Base-by-base conservation (phyloP, 116 monocot genomes). In the Trichopus zeylanicus region DNA sequence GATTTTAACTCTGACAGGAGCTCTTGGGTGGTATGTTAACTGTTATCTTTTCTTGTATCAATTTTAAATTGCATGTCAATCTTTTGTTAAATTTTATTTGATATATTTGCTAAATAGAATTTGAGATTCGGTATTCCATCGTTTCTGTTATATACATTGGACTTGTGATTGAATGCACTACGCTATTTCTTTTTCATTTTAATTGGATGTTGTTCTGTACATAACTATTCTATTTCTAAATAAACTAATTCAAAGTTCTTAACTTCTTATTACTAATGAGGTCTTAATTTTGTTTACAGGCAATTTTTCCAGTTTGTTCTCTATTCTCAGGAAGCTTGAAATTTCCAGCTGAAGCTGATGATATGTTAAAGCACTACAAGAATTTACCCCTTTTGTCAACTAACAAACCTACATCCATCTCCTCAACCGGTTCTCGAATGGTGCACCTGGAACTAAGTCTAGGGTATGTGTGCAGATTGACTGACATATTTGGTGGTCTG, bases 11-110 rank as follows among this genome's bases (percentile, higher is more conserved):
- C 91, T 51, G 87, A 79, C 32, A 71, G 57, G 70, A 84, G 87
- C 65, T 81, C 97, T 46, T 91, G 79, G 85, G 65, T 87, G 91
- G 97, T 97, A 84, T 64, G 95, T 62, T 20, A 48, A 61, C 29
- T 20, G 21, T 34, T 31, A 16, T 29, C n/a, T 56, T 10, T 29
- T 13, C 29, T 15, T 58, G 31, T 35, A 58, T 21, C 34, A 58
- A 9, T 58, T 31, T 20, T 32, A 23, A 20, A 29, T 58, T n/a
- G 10, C 20, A 52, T 26, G 20, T 7, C 52, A 53, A 53, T 25
- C 3, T 56, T 30, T 29, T 28, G 29, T 30, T 6, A n/a, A 56
- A 29, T 3, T 4, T n/a, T n/a, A n/a, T n/a, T n/a, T n/a, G n/a
- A n/a, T n/a, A n/a, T n/a, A n/a, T n/a, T n/a, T n/a, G n/a, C n/a